Evolutionary conservation across 768 basidiomycete species (phyloP), one percentile per base, ranked within the genome.

Genomic region (Serendipita indica): DNA sequence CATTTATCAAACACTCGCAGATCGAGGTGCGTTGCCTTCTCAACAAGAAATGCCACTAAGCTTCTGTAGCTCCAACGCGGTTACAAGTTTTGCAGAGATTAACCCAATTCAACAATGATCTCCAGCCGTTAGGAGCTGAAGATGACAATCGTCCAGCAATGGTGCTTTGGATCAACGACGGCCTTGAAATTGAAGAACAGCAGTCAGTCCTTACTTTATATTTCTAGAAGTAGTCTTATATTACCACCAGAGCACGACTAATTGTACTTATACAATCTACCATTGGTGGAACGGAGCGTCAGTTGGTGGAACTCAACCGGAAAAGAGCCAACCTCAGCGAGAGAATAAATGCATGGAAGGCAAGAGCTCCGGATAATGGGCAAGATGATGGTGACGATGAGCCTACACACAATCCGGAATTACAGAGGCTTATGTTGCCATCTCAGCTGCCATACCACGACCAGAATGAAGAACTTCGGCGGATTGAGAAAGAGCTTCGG

Each of bases 21-120:
- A 54, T 10, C 20, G 30, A 25, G 49, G 49, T 32, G n/a, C n/a
- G n/a, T n/a, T n/a, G n/a, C n/a, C n/a, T n/a, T n/a, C n/a, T n/a
- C n/a, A 54, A 6, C 3, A 43, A 4, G 6, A 43, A n/a, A 4
- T 6, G 27, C 27, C 3, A n/a, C 6, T 43, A 25, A 43, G n/a
- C 22, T 54, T n/a, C n/a, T n/a, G n/a, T 54, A 54, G 49, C 30
- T 6, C 49, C 49, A n/a, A 54, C 49, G 20, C 49, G 22, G 20
- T 3, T 28, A 7, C 14, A 13, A 27, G 30, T 54, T 22, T 28
- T 54, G n/a, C 14, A 13, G 14, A 6, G 7, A 54, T 6, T 54
- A 3, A 54, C 49, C n/a, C 49, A 27, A 54, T 27, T 54, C 10
- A 32, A 54, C 10, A 28, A n/a, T 3, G 20, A n/a, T 3, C 16